phyloP scores from a whole-genome alignment of 169 alveolate species.

The Cryptosporidium sp. region DNA sequence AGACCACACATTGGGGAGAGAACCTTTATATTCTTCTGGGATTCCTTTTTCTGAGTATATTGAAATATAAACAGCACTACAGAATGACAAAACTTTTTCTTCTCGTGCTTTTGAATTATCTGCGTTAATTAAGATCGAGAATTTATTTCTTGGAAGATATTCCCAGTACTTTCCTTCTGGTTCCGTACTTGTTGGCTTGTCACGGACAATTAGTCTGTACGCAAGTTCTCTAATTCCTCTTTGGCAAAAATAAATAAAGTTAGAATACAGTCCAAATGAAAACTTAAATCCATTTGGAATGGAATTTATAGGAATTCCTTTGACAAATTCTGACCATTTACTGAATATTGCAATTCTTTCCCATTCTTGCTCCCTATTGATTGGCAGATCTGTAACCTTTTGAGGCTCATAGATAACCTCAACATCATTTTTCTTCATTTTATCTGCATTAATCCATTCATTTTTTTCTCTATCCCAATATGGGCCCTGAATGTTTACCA shows the following conservation, averaged over 20 bases:
- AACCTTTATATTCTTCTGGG: slow-evolving; percentile 17
- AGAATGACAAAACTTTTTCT: slow-evolving; percentile 55
- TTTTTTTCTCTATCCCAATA: slow-evolving; percentile 57
- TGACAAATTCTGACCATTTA: slow-evolving; percentile 66
- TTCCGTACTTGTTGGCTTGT: slow-evolving; percentile 38
- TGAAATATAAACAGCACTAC: slow-evolving; percentile 50
- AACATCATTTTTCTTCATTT: slow-evolving; percentile 35
- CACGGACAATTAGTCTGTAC: slow-evolving; percentile 49
- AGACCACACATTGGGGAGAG: slow-evolving; percentile 17
- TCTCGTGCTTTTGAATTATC: slow-evolving; percentile 64
- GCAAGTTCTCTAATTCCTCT: slow-evolving; percentile 67
- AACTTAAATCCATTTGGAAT: slow-evolving; percentile 54
- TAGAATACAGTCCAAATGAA: slow-evolving; percentile 61
- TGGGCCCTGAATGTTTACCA: slow-evolving; percentile 20
- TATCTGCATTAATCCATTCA: slow-evolving; percentile 57
- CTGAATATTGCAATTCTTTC: slow-evolving; percentile 66
- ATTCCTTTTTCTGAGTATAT: slow-evolving; percentile 57
- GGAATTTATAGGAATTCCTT: slow-evolving; percentile 31
- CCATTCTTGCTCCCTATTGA: slow-evolving; percentile 57
- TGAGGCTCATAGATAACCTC: slow-evolving; percentile 41
- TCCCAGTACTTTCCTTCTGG: slow-evolving; percentile 70
- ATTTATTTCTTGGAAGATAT: slow-evolving; percentile 41
- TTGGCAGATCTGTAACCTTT: slow-evolving; percentile 51
- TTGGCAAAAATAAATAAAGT: slow-evolving; percentile 49
- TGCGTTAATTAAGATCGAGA: slow-evolving; percentile 42